Percentiles rank a stretch among this genome's conserved stretches.
These are phyloP conservation scores for Apostasia shenzhenica DNA, from an alignment of 106 monocot genomes.

Conservation along the genomic window DNA sequence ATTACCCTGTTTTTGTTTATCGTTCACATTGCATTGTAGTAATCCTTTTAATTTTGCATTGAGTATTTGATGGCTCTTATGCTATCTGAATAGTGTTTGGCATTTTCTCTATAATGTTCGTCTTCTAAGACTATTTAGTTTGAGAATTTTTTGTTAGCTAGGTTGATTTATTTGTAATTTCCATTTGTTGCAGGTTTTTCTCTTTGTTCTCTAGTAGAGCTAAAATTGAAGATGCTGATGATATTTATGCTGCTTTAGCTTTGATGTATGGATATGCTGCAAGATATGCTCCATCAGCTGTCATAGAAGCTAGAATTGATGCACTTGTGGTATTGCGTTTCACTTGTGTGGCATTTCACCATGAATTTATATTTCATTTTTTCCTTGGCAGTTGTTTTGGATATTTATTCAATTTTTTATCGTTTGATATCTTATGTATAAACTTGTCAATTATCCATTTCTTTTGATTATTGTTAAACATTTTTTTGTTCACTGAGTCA, in stretches of 20 bases:
- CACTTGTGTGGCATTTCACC: background rate
- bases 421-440: too few relatives aligned
- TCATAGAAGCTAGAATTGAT: conserved; percentile 98
- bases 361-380: background rate
- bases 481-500: too few relatives aligned
- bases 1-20: too few relatives aligned
- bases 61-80: background rate
- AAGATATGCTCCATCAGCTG: conserved; percentile 94
- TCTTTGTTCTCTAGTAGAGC: conserved; percentile 61
- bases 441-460: too few relatives aligned
- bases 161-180: conserved; percentile 2
- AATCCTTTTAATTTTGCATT: background rate
- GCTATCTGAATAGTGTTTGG: background rate
- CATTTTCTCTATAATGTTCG: too few relatives aligned
- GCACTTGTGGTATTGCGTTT: conserved; percentile 83
- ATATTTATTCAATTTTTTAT: too few relatives aligned
- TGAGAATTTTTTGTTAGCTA: background rate
- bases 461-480: too few relatives aligned
- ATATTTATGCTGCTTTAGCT: conserved; percentile 93
- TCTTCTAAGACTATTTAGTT: too few relatives aligned
- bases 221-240: conserved; percentile 74
- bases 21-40: too few relatives aligned
- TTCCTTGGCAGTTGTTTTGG: background rate
- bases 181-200: conserved; percentile 53
- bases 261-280: conserved; percentile 99